Conservation (phyloP, 164 flowering plant genomes). For the Berberis vulgaris region DNA sequence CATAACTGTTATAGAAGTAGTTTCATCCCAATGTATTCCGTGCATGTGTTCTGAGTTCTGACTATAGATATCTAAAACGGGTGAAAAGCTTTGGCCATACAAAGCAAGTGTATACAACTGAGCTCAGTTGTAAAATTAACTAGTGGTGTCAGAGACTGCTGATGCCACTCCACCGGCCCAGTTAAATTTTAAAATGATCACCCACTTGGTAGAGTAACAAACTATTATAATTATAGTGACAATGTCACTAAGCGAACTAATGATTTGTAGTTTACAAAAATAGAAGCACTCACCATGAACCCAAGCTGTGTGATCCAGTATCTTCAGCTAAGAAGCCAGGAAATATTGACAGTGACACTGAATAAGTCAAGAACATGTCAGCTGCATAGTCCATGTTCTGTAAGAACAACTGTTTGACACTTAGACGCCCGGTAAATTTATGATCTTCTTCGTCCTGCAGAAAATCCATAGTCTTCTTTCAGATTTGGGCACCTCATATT, state of each 20-base stretch:
- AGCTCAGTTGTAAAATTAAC: too few species aligned
- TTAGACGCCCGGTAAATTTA: slow-evolving; percentile 20
- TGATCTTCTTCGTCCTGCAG: slow-evolving; percentile 25
- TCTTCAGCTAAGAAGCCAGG: slow-evolving; percentile 45
- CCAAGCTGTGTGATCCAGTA: slow-evolving; percentile 32
- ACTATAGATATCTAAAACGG: too few species aligned
- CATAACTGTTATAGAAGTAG: too few species aligned
- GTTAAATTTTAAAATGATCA: too few species aligned
- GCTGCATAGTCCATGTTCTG: slow-evolving; percentile 32
- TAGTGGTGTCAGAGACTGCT: too few species aligned
- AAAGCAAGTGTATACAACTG: too few species aligned
- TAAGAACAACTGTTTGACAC: slow-evolving; percentile 23
- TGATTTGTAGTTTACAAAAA: neutral
- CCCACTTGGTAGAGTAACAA: too few species aligned
- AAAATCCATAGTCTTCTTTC: neutral
- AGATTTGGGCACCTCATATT: neutral
- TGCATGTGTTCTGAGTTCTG: too few species aligned
- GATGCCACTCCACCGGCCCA: too few species aligned
- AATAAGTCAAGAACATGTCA: slow-evolving; percentile 30
- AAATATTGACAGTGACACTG: slow-evolving; percentile 37
- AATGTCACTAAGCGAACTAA: neutral
- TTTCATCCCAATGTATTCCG: too few species aligned
- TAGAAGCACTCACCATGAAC: slow-evolving; percentile 20
- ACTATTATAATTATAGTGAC: too few species aligned
- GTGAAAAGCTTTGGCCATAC: too few species aligned